Evolutionary conservation across 1,139 yeast species (phyloP).

Genomic region (Ogataea hybrid): DNA sequence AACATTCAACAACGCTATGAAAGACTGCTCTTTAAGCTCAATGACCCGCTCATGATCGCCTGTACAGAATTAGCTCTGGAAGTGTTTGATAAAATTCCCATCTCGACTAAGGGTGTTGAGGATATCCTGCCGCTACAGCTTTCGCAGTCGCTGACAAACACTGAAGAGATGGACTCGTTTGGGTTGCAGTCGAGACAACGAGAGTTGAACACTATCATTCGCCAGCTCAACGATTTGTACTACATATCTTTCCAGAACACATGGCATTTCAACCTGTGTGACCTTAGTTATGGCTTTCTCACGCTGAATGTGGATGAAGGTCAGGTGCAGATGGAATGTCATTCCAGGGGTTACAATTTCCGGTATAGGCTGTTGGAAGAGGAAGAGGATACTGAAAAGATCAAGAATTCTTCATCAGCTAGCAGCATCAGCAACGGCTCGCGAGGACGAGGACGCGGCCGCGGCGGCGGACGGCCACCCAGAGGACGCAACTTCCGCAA

Average conservation of each 20-base stretch:
- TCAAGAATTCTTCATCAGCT: neutral
- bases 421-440: conserved; percentile 5
- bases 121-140: conserved; percentile 41
- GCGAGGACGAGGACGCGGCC: conserved; percentile 22
- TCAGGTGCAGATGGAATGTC: conserved; percentile 40
- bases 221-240: conserved; percentile 51
- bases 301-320: conserved; percentile 42
- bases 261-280: conserved; percentile 79
- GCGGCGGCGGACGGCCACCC: conserved; percentile 21
- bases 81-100: conserved; percentile 65
- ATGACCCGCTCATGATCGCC: conserved; percentile 28
- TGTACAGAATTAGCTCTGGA: conserved; percentile 53
- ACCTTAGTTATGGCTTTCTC: conserved; percentile 46
- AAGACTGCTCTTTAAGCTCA: conserved; percentile 25
- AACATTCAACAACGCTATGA: conserved; percentile 54
- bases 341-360: conserved; percentile 51
- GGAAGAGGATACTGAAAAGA: conserved; percentile 4
- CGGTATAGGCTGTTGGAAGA: conserved; percentile 34
- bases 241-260: conserved; percentile 65
- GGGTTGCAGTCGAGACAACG: conserved; percentile 26
- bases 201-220: conserved; percentile 31
- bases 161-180: conserved; percentile 20
- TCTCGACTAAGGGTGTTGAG: conserved; percentile 41
- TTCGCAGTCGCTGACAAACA: conserved; percentile 19
- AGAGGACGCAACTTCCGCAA: conserved; percentile 15